Conservation (phyloP, 2,329 filamentous ascomycete genomes). For the Monosporascus sp. region DNA sequence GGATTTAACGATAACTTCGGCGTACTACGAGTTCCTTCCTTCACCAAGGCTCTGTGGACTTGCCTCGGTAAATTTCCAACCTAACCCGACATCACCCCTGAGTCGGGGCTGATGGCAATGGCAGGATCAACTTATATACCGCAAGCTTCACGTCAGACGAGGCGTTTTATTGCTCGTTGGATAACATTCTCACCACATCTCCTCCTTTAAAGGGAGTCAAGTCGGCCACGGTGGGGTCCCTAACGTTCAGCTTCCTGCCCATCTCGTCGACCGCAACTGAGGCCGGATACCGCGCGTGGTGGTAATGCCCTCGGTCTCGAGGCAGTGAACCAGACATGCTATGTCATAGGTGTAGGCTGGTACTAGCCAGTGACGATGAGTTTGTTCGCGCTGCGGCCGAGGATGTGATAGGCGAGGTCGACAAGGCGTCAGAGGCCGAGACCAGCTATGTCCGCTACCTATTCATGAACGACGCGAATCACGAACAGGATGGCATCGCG, state of each 20-base stretch:
- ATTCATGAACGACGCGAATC: conserved; percentile 7
- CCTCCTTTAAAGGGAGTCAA: background rate
- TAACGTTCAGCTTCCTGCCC: conserved; percentile 2
- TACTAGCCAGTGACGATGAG: conserved; percentile 2
- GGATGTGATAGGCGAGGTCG: background rate
- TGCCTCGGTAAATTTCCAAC: background rate
- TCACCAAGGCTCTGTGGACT: background rate
- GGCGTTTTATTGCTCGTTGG: conserved; percentile 1
- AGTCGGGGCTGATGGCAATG: background rate
- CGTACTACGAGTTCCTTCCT: background rate
- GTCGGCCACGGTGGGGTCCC: conserved; percentile 1
- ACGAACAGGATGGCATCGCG: conserved; percentile 5
- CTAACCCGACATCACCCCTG: background rate
- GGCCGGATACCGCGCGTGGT: background rate
- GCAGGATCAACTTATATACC: conserved; percentile 3
- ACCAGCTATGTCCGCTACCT: background rate
- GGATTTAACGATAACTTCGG: background rate
- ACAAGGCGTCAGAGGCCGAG: background rate
- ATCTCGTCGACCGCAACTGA: conserved; percentile 1
- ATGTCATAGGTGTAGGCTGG: conserved; percentile 1
- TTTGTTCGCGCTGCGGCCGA: background rate
- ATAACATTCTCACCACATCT: conserved; percentile 2
- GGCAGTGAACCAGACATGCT: conserved; percentile 6
- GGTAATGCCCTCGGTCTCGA: conserved; percentile 5
- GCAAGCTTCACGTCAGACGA: conserved; percentile 3